These are phyloP conservation scores for Barnettozyma salicaria DNA, from an alignment of 805 yeast species.

Conservation along the genomic window DNA sequence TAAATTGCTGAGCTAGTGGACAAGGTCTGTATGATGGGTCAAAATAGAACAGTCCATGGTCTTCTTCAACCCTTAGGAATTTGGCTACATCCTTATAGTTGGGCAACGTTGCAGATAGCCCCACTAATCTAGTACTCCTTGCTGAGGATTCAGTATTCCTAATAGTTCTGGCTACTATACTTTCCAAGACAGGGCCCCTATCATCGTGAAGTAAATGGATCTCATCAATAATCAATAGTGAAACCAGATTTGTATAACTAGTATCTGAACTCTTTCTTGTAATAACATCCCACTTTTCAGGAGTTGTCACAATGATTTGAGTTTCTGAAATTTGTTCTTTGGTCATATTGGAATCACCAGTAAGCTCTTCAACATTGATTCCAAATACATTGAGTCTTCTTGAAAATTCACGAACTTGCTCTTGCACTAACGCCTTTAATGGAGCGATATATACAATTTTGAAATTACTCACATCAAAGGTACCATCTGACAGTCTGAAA, in stretches of 20 bases:
- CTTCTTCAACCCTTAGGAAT: conserved; percentile 61
- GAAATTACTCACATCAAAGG: conserved; percentile 48
- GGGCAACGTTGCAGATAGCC: conserved; percentile 89
- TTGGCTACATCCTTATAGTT: conserved; percentile 82
- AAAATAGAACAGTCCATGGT: conserved; percentile 67
- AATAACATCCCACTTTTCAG: conserved; percentile 96
- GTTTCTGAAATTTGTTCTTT: conserved; percentile 71
- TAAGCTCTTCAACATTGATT: conserved; percentile 72
- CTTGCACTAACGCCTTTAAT: conserved; percentile 89
- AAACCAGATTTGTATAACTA: conserved; percentile 57
- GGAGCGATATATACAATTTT: conserved; percentile 91
- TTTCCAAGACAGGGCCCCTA: conserved; percentile 92
- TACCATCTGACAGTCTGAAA: conserved; percentile 42
- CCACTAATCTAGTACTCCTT: conserved; percentile 62
- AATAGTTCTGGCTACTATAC: conserved; percentile 72
- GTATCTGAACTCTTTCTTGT: conserved; percentile 75
- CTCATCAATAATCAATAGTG: conserved; percentile 80
- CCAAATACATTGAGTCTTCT: conserved; percentile 62
- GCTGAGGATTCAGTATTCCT: conserved; percentile 40
- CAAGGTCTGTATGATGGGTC: conserved; percentile 86
- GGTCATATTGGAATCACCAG: conserved; percentile 82
- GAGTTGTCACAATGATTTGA: conserved; percentile 85
- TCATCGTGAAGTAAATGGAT: conserved; percentile 89
- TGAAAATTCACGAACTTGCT: conserved; percentile 82
- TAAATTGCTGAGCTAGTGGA: conserved; percentile 81